Percentiles rank a stretch among this genome's conserved stretches.
Conservation (phyloP, 2,329 filamentous ascomycete genomes). For the Fusarium continuum region DNA sequence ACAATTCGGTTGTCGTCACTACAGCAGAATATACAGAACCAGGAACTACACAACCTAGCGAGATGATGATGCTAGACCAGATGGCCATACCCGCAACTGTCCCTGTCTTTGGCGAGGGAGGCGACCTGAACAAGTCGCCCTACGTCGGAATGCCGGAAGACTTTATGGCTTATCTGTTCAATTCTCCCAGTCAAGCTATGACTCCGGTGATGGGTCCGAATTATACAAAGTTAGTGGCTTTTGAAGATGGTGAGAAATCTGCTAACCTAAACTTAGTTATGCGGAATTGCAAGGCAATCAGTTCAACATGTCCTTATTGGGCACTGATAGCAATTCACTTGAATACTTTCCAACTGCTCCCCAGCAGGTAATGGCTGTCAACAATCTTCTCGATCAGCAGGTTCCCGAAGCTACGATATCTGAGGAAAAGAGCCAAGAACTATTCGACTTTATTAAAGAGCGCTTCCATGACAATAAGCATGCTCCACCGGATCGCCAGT, state of each 20-base stretch:
- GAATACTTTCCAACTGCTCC: slow-evolving; percentile 68
- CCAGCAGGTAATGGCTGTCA: slow-evolving; percentile 89
- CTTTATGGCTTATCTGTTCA: slow-evolving; percentile 86
- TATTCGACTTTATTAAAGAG: slow-evolving; percentile 82
- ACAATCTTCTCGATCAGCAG: slow-evolving; percentile 81
- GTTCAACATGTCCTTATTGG: slow-evolving; percentile 57
- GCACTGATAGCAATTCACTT: slow-evolving; percentile 57
- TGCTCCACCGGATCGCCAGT: slow-evolving; percentile 76
- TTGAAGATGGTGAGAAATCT: neutral
- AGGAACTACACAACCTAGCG: slow-evolving; percentile 55
- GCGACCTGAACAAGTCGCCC: slow-evolving; percentile 81
- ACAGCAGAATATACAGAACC: slow-evolving; percentile 58
- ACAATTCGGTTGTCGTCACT: slow-evolving; percentile 45
- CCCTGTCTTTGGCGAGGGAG: slow-evolving; percentile 87
- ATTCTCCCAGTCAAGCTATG: slow-evolving; percentile 51
- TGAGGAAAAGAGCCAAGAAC: slow-evolving; percentile 84
- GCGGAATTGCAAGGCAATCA: slow-evolving; percentile 58
- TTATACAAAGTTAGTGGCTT: slow-evolving; percentile 57
- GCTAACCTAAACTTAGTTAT: slow-evolving; percentile 56
- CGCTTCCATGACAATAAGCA: slow-evolving; percentile 85
- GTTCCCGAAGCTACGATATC: slow-evolving; percentile 83
- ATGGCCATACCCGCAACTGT: slow-evolving; percentile 74
- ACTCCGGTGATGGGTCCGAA: slow-evolving; percentile 58
- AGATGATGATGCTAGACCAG: slow-evolving; percentile 69
- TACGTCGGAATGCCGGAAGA: slow-evolving; percentile 86